Evolutionary conservation across 176 grass and related monocot genomes (phyloP).

Genomic region (Bolboschoenus planiculmis): DNA sequence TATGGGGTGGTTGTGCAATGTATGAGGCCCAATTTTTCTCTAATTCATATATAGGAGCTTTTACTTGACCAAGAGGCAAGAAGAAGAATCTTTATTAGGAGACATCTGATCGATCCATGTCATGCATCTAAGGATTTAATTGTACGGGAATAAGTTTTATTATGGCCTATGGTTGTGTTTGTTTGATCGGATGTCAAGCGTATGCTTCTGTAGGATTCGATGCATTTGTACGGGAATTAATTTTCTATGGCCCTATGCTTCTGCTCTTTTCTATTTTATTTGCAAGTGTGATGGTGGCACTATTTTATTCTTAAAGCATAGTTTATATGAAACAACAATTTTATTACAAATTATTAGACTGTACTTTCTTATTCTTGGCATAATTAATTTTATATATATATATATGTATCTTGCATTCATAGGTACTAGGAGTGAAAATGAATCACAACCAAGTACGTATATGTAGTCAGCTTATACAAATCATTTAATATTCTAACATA

Average conservation of each 20-base stretch:
- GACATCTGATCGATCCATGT: not conserved
- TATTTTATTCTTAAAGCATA: not conserved
- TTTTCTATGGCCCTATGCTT: not conserved
- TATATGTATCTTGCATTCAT: not conserved
- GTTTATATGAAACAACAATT: not conserved
- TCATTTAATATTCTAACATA: not conserved
- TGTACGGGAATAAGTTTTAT: too few relatives aligned
- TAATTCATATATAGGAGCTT: not conserved
- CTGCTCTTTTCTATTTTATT: not conserved
- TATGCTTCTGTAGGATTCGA: not conserved
- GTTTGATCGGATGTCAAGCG: not conserved
- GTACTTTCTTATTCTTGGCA: not conserved
- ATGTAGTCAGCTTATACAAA: not conserved
- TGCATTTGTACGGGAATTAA: not conserved
- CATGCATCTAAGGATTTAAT: not conserved
- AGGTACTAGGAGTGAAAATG: too few relatives aligned
- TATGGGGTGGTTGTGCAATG: not conserved
- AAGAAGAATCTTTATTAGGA: not conserved
- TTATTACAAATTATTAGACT: not conserved
- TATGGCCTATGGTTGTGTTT: too few relatives aligned
- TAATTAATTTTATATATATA: too few relatives aligned
- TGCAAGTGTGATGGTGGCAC: not conserved
- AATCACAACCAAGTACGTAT: not conserved
- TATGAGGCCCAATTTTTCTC: not conserved
- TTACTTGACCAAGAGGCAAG: not conserved